These are phyloP conservation scores for Euphorbia lathyris DNA, from an alignment of 345 rosid species.

Conservation along the genomic window DNA sequence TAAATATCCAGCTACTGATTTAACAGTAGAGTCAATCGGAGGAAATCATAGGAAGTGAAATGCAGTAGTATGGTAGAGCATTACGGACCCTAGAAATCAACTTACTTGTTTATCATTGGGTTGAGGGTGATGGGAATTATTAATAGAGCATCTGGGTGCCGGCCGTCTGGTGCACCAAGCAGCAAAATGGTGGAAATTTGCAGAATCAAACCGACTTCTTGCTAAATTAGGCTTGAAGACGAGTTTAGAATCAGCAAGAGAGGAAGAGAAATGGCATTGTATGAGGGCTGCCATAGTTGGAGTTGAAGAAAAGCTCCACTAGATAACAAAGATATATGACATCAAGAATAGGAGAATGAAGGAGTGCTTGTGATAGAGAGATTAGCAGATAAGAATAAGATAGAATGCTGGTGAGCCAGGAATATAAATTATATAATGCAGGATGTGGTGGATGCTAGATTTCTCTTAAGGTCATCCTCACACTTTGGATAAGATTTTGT, in stretches of 20 bases:
- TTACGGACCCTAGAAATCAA: background rate
- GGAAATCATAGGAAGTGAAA: background rate
- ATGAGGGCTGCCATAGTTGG: constrained; percentile 44
- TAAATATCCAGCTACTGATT: background rate
- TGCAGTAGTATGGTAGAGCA: constrained; percentile 11
- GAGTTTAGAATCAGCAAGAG: constrained; percentile 36
- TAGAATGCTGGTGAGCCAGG: background rate
- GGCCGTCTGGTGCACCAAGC: constrained; percentile 26
- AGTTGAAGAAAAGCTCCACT: background rate
- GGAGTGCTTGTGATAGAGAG: background rate
- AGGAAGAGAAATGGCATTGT: constrained; percentile 40
- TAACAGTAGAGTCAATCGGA: background rate
- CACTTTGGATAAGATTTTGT: constrained; percentile 42
- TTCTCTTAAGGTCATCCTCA: constrained; percentile 22
- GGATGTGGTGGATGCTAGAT: background rate
- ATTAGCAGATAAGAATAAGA: constrained; percentile 35
- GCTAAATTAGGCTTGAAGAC: constrained; percentile 26
- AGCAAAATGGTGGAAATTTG: constrained; percentile 19
- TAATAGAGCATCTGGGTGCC: constrained; percentile 35
- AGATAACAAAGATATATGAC: constrained; percentile 12
- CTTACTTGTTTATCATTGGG: constrained; percentile 39
- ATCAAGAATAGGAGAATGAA: background rate
- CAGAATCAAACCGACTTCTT: constrained; percentile 19
- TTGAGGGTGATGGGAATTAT: constrained; percentile 25
- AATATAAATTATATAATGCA: no score